These are phyloP conservation scores for Monascus ruber DNA, from an alignment of 2,329 filamentous ascomycete genomes.

Conservation along the genomic window DNA sequence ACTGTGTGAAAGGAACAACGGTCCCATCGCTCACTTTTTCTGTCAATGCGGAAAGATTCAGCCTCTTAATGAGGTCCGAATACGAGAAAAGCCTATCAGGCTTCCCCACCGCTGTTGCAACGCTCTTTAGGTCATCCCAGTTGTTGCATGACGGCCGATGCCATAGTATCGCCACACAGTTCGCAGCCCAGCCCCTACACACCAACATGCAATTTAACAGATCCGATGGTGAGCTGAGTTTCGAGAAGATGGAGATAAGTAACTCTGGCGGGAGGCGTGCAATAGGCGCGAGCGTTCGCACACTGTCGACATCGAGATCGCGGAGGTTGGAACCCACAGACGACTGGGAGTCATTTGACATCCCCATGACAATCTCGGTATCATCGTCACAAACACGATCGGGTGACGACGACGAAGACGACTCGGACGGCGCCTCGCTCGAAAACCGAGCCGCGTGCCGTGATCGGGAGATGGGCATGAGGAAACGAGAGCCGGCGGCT, in stretches of 20 bases:
- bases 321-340: constrained; percentile 72
- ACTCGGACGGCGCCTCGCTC: constrained; percentile 31
- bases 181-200: constrained; percentile 86
- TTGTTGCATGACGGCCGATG: constrained; percentile 83
- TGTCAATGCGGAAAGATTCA: constrained; percentile 75
- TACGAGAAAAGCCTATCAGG: constrained; percentile 77
- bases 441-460: constrained; percentile 24
- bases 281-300: constrained; percentile 44
- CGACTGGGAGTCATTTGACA: constrained; percentile 80
- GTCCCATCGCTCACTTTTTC: constrained; percentile 79
- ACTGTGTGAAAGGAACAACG: constrained; percentile 66
- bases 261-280: constrained; percentile 85
- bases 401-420: constrained; percentile 35
- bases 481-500: neutral
- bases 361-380: constrained; percentile 80
- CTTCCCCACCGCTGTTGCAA: constrained; percentile 65
- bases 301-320: constrained; percentile 57
- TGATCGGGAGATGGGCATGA: constrained; percentile 25
- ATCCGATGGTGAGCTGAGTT: constrained; percentile 64
- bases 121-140: constrained; percentile 68
- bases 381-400: constrained; percentile 64
- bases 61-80: constrained; percentile 75
- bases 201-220: constrained; percentile 83
- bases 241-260: constrained; percentile 82
- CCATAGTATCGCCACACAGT: constrained; percentile 88